A percentile compares a stretch with the other conserved stretches of the same genome.
Evolutionary conservation across 1,139 yeast genomes (phyloP).

Genomic region (Geotrichum candidum): DNA sequence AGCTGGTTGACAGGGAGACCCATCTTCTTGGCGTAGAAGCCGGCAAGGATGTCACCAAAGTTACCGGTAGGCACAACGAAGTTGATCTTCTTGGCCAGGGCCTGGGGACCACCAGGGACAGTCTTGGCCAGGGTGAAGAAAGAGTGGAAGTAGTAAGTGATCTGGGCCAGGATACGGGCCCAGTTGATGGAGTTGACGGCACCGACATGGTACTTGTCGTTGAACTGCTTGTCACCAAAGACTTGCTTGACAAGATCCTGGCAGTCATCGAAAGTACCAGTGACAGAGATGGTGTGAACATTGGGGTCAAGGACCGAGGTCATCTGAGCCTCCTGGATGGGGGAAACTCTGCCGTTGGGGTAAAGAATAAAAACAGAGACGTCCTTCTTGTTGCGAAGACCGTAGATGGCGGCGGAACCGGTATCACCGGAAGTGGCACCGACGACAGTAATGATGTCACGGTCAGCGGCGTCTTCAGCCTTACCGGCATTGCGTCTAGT

Average conservation of each 20-base stretch:
- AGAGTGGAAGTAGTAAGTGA: conserved; percentile 90
- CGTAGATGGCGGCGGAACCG: conserved; percentile 98
- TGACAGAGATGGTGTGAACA: conserved; percentile 90
- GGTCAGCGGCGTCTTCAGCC: conserved; percentile 46
- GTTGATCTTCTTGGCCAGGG: conserved; percentile 42
- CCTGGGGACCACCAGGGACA: conserved; percentile 32
- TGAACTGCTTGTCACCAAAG: conserved; percentile 84
- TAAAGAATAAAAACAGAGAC: conserved; percentile 91
- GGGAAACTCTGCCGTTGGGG: conserved; percentile 96
- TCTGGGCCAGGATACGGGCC: conserved; percentile 98
- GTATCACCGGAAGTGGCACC: conserved; percentile 99
- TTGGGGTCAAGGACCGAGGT: conserved; percentile 92
- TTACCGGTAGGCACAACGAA: conserved; percentile 97
- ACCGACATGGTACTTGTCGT: conserved; percentile 85
- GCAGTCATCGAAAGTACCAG: conserved; percentile 96
- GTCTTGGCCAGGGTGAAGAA: conserved; percentile 61
- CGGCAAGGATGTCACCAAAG: conserved; percentile 96
- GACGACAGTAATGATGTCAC: conserved; percentile 86
- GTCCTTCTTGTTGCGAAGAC: conserved; percentile 92
- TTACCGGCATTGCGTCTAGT: conserved; percentile 66
- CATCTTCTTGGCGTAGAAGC: conserved; percentile 90
- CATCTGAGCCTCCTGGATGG: conserved; percentile 98
- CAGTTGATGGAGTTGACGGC: conserved; percentile 98
- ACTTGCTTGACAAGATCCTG: conserved; percentile 92
- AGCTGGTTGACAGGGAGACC: conserved; percentile 85